Percentiles rank a stretch among this genome's conserved stretches.
Evolutionary conservation across 331 rosid genomes (phyloP).

Genomic region (Acacia concinna): DNA sequence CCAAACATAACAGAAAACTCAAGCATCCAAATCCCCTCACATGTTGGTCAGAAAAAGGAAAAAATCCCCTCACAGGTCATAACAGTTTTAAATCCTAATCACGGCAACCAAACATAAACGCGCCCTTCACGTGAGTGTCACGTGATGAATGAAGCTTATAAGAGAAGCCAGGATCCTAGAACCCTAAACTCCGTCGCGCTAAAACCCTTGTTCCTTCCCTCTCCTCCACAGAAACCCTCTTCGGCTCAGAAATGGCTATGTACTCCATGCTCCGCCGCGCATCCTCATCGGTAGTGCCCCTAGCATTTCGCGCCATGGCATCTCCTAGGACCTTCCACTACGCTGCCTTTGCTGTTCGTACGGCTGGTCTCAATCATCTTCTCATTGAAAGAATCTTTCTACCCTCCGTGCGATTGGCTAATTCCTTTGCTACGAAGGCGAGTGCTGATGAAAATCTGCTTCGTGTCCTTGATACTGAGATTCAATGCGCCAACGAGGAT

Average conservation of each 20-base stretch:
- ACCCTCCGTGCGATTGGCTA: conserved; percentile 50
- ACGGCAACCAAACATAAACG: background rate
- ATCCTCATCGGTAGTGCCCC: conserved; percentile 47
- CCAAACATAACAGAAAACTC: too few relatives aligned
- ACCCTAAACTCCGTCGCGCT: conserved; percentile 33
- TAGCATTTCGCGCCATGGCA: conserved; percentile 39
- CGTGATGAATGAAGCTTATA: background rate
- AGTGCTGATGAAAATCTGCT: conserved; percentile 40
- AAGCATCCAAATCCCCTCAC: background rate
- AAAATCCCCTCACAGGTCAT: background rate
- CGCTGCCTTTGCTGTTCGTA: conserved; percentile 36
- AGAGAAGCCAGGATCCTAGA: background rate
- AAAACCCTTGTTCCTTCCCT: conserved; percentile 23
- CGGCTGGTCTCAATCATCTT: conserved; percentile 15
- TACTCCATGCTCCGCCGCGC: conserved; percentile 64
- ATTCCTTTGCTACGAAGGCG: conserved; percentile 32
- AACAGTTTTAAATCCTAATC: background rate
- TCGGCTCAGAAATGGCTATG: conserved; percentile 45
- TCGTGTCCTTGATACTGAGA: conserved; percentile 55
- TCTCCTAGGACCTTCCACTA: conserved; percentile 55
- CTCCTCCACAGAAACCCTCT: background rate
- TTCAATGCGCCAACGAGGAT: conserved; percentile 53
- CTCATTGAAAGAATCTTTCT: conserved; percentile 28
- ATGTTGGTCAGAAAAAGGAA: too few relatives aligned
- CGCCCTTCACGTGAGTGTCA: background rate